Percentiles rank a stretch among this genome's conserved stretches.
Conservation (phyloP, 768 basidiomycete genomes). For the Leccinum pellstonianum region DNA sequence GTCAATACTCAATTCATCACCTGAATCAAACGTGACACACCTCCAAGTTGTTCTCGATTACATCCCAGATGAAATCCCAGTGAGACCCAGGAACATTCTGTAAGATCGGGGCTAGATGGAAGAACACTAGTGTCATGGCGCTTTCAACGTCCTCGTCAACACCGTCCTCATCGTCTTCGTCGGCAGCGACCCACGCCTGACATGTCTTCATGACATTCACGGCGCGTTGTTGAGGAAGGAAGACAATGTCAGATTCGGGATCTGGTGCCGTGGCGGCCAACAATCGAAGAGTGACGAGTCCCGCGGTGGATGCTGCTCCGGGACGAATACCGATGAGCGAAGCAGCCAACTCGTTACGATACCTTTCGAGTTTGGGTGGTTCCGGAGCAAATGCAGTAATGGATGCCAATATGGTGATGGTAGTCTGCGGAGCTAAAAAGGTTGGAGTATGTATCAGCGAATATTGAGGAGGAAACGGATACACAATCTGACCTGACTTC, state of each 20-base stretch:
- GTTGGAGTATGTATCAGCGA: neutral
- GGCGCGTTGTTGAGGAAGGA: slow-evolving; percentile 81
- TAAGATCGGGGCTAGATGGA: slow-evolving; percentile 78
- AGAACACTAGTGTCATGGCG: slow-evolving; percentile 70
- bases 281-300: slow-evolving; percentile 64
- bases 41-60: slow-evolving; percentile 87
- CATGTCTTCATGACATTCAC: slow-evolving; percentile 85
- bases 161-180: slow-evolving; percentile 54
- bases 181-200: slow-evolving; percentile 73
- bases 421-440: slow-evolving; percentile 61
- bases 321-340: slow-evolving; percentile 65
- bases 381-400: slow-evolving; percentile 65
- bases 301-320: slow-evolving; percentile 61
- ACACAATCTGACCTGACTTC: slow-evolving; percentile 48
- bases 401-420: slow-evolving; percentile 63
- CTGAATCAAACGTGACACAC: slow-evolving; percentile 38
- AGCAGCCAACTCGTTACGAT: slow-evolving; percentile 90
- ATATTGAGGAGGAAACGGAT: neutral
- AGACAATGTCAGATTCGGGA: slow-evolving; percentile 74
- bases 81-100: slow-evolving; percentile 85
- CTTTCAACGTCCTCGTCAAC: slow-evolving; percentile 78
- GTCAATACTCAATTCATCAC: neutral
- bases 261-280: slow-evolving; percentile 75
- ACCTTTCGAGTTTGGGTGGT: slow-evolving; percentile 69
- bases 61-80: slow-evolving; percentile 91